Conservation (phyloP, 179 eudicot species). For the Heliamphora pulchella region DNA sequence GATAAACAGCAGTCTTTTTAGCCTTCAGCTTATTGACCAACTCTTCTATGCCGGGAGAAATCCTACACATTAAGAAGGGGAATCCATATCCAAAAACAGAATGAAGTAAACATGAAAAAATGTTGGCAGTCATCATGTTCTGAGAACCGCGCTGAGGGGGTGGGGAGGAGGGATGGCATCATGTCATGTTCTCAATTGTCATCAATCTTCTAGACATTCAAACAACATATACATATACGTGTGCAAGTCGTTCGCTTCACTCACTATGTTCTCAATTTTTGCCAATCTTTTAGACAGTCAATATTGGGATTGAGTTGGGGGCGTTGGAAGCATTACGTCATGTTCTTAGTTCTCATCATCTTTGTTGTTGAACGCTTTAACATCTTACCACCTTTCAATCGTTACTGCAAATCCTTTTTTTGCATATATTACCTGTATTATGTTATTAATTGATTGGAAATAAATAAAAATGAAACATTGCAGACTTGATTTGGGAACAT, state of each 20-base stretch:
- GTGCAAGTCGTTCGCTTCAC: too few species aligned
- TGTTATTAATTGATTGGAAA: not conserved
- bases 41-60: conserved; percentile 86
- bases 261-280: not conserved
- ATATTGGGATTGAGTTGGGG: not conserved
- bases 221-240: too few species aligned
- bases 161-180: too few species aligned
- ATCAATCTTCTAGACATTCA: conserved; percentile 6
- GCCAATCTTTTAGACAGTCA: conserved; percentile 3
- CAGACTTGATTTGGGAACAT: not conserved
- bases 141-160: too few species aligned
- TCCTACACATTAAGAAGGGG: conserved; percentile 36
- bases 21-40: conserved; percentile 77
- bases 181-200: not conserved
- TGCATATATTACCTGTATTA: not conserved
- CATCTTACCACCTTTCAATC: too few species aligned
- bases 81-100: not conserved
- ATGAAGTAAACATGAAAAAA: not conserved
- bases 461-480: not conserved
- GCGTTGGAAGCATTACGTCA: too few species aligned
- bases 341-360: not conserved
- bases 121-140: not conserved
- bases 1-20: conserved; percentile 50
- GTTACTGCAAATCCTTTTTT: not conserved
- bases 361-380: not conserved